These are phyloP conservation scores for Amaranthus palmeri DNA, from an alignment of 148 eudicot species.

Conservation along the genomic window DNA sequence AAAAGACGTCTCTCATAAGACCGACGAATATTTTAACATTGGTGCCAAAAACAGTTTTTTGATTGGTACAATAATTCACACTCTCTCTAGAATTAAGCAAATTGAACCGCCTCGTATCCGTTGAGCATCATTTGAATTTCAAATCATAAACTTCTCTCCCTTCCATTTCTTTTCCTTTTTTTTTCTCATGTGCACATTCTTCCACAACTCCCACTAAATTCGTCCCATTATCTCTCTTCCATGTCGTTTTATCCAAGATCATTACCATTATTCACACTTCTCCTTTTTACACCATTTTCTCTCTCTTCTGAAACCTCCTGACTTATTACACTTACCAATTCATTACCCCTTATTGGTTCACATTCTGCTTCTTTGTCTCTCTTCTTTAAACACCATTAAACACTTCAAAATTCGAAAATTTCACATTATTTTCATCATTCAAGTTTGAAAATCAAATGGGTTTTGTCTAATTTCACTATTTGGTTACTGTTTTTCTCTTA, in stretches of 20 bases:
- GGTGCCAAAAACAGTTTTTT: too few species aligned
- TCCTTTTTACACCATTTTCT: conserved; percentile 6
- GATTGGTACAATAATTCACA: background rate
- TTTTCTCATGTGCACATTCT: conserved; percentile 13
- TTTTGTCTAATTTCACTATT: background rate
- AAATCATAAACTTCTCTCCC: conserved; percentile 11
- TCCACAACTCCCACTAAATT: conserved; percentile 25
- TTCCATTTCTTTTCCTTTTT: background rate
- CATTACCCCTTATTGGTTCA: conserved; percentile 9
- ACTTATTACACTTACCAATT: background rate
- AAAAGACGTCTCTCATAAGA: too few species aligned
- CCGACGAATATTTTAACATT: too few species aligned
- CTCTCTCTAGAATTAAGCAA: conserved; percentile 9
- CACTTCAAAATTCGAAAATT: background rate
- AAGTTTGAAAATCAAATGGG: background rate
- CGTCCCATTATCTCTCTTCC: background rate
- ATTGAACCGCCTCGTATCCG: conserved; percentile 17
- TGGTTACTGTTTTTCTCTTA: background rate
- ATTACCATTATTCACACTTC: background rate
- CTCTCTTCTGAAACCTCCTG: background rate
- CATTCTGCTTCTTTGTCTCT: conserved; percentile 9
- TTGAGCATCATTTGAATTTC: conserved; percentile 25
- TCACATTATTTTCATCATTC: too few species aligned
- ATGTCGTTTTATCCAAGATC: conserved; percentile 1
- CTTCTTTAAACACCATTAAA: background rate